Evolutionary conservation across 2,329 filamentous ascomycete genomes (phyloP).

Genomic region (Aspergillus sp.): DNA sequence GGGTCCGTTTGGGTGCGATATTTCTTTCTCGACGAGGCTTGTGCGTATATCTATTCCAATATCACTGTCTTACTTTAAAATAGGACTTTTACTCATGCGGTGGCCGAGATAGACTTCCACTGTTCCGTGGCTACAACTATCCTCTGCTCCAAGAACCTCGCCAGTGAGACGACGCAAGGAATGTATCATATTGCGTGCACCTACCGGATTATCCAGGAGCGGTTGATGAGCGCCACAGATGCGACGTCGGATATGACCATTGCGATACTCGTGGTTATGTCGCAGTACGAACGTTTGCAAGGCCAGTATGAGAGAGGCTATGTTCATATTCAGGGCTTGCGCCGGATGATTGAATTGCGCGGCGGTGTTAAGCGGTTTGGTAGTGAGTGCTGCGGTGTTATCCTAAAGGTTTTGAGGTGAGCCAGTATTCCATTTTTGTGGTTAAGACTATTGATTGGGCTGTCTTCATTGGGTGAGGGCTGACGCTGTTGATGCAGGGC

Average conservation of each 20-base stretch:
- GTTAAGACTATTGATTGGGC: neutral
- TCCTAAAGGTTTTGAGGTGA: slow-evolving; percentile 2
- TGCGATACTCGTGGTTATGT: slow-evolving; percentile 1
- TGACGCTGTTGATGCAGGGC: neutral
- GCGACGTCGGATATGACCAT: slow-evolving; percentile 6
- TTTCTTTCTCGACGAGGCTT: slow-evolving; percentile 6
- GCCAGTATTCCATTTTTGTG: neutral
- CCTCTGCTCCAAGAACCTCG: neutral
- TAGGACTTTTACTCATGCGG: neutral
- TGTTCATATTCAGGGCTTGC: slow-evolving; percentile 1
- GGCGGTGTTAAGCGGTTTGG: neutral
- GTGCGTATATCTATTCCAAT: neutral
- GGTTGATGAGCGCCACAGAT: neutral
- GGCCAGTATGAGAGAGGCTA: neutral
- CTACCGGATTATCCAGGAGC: slow-evolving; percentile 2
- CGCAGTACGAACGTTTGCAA: slow-evolving; percentile 4
- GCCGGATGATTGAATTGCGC: slow-evolving; percentile 1
- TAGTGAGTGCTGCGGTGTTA: neutral
- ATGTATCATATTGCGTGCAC: slow-evolving; percentile 5
- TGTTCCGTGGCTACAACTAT: slow-evolving; percentile 1
- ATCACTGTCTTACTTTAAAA: neutral
- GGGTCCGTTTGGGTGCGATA: neutral
- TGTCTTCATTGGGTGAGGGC: neutral
- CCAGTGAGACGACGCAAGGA: neutral
- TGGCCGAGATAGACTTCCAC: neutral